A percentile compares a stretch with the other conserved stretches of the same genome.
Conservation (phyloP, 495 filamentous ascomycete species). For the Lichenothelia convexa region DNA sequence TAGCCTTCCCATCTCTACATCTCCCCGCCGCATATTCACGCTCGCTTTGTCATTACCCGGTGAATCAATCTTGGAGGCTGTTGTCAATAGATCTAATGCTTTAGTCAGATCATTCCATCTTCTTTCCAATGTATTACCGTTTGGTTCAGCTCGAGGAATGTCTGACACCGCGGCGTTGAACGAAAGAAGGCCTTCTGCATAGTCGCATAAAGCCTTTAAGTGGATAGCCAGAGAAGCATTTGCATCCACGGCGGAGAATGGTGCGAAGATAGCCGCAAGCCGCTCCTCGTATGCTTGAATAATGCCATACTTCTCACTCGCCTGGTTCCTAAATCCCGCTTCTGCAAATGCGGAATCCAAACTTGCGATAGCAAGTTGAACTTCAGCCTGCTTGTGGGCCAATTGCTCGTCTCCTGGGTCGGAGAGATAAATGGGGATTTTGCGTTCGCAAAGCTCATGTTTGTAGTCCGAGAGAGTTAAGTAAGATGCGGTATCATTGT, state of each 20-base stretch:
- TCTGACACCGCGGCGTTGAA: background rate
- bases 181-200: slow-evolving; percentile 9
- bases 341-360: background rate
- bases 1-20: slow-evolving; percentile 13
- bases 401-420: slow-evolving; percentile 19
- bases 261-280: background rate
- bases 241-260: background rate
- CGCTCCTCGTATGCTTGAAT: background rate
- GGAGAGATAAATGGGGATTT: slow-evolving; percentile 28
- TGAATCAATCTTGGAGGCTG: slow-evolving; percentile 3
- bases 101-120: slow-evolving; percentile 9
- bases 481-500: slow-evolving; percentile 29
- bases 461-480: slow-evolving; percentile 19
- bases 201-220: slow-evolving; percentile 3
- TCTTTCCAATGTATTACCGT: background rate
- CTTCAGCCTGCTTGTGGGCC: background rate
- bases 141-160: background rate
- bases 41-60: background rate
- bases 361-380: background rate
- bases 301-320: too few species aligned
- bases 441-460: slow-evolving; percentile 24
- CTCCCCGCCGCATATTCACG: slow-evolving; percentile 5
- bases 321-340: background rate
- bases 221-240: slow-evolving; percentile 1
- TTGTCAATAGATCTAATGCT: slow-evolving; percentile 8